Percentiles rank a stretch among this genome's conserved stretches.
These are phyloP conservation scores for Talaromyces rugulosus DNA, from an alignment of 2,329 filamentous ascomycete species.

Conservation along the genomic window DNA sequence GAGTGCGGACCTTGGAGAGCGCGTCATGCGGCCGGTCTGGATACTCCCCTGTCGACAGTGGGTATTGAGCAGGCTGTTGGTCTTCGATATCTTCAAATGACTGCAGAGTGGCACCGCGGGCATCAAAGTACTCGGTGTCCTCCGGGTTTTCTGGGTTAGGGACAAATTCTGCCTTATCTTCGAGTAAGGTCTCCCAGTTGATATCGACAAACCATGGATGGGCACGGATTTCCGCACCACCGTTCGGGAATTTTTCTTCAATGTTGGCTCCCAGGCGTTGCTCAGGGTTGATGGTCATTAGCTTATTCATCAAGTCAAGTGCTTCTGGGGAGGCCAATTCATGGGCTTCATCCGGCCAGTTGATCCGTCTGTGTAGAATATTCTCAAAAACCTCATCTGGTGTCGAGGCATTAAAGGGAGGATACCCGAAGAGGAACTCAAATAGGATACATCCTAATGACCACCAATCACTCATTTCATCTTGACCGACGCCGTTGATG, in stretches of 20 bases:
- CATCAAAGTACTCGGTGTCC: conserved; percentile 96
- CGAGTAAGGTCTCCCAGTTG: conserved; percentile 85
- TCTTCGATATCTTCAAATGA: conserved; percentile 96
- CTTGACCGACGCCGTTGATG: conserved; percentile 89
- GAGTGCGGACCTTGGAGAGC: conserved; percentile 78
- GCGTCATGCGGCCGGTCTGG: conserved; percentile 91
- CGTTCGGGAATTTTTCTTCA: conserved; percentile 74
- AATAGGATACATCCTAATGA: conserved; percentile 98
- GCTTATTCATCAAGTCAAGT: conserved; percentile 87
- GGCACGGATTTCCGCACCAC: conserved; percentile 83
- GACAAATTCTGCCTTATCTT: conserved; percentile 94
- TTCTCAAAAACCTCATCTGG: conserved; percentile 97
- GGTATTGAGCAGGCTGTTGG: conserved; percentile 68
- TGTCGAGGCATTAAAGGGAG: conserved; percentile 85
- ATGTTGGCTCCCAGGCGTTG: conserved; percentile 81
- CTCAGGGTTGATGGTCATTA: conserved; percentile 79
- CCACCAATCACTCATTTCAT: conserved; percentile 99
- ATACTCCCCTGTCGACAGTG: conserved; percentile 70
- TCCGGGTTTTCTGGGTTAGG: conserved; percentile 90
- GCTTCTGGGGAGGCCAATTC: conserved; percentile 79
- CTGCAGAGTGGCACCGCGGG: conserved; percentile 84
- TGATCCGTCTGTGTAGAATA: conserved; percentile 81
- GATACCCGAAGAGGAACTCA: conserved; percentile 88
- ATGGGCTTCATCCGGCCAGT: conserved; percentile 83
- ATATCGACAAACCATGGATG: conserved; percentile 86